A percentile compares a stretch with the other conserved stretches of the same genome.
Conservation (phyloP, 73 alveolate genomes). For the Symbiodinium pilosum region DNA sequence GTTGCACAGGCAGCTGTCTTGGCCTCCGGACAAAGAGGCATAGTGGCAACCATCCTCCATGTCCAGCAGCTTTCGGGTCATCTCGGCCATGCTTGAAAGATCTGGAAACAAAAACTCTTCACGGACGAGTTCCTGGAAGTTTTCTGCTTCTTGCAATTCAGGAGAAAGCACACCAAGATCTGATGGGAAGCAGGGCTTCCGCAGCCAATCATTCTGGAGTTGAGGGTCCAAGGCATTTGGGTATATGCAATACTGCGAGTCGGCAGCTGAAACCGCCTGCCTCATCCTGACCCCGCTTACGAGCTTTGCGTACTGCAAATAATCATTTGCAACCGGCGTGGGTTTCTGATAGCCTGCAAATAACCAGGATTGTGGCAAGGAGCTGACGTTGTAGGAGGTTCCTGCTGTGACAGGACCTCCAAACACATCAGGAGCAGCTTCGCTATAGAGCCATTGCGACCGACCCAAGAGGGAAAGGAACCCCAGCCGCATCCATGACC, state of each 20-base stretch:
- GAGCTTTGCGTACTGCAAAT: constrained; percentile 29
- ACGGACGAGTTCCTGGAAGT: constrained; percentile 18
- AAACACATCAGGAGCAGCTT: not conserved
- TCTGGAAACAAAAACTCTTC: constrained; percentile 66
- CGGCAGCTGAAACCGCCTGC: constrained; percentile 12
- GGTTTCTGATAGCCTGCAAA: constrained; percentile 56
- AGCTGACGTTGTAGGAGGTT: not conserved
- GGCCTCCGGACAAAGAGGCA: not conserved
- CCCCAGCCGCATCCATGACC: constrained; percentile 78
- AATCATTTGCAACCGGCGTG: constrained; percentile 36
- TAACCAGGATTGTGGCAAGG: constrained; percentile 25
- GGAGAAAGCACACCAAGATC: constrained; percentile 17
- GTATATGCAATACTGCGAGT: constrained; percentile 6
- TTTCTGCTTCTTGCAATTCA: constrained; percentile 15
- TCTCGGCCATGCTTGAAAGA: not conserved
- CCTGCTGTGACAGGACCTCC: not conserved
- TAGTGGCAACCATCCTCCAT: constrained; percentile 69
- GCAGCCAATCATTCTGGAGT: not conserved
- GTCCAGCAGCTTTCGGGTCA: constrained; percentile 1
- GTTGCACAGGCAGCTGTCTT: constrained; percentile 19
- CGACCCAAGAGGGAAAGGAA: not conserved
- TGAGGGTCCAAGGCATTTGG: not conserved
- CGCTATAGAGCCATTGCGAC: constrained; percentile 4
- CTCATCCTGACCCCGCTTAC: constrained; percentile 67
- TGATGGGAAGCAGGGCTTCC: constrained; percentile 71